A percentile compares a stretch with the other conserved stretches of the same genome.
phyloP scores from a whole-genome alignment of 2,329 filamentous ascomycete genomes.

The Diaporthe caulivora region DNA sequence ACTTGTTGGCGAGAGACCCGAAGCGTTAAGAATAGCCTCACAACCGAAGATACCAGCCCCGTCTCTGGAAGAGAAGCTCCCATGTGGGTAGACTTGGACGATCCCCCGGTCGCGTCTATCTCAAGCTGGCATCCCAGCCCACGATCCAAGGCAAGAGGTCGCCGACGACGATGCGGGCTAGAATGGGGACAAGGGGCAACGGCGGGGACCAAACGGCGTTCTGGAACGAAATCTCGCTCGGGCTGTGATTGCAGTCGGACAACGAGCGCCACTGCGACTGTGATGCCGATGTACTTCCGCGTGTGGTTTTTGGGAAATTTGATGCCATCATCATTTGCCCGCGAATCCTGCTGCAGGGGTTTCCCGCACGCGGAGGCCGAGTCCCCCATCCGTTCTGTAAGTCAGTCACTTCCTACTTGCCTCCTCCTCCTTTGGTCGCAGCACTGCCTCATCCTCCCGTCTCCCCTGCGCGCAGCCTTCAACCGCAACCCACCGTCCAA shows the following conservation, averaged over 20 bases:
- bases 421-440: too few species aligned
- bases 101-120: not conserved
- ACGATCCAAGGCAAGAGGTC: not conserved
- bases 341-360: conserved; percentile 16
- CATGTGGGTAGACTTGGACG: not conserved
- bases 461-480: conserved; percentile 16
- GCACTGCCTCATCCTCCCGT: conserved; percentile 34
- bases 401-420: too few species aligned
- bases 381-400: not conserved
- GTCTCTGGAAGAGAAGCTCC: not conserved
- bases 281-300: not conserved
- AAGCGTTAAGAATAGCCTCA: conserved; percentile 2
- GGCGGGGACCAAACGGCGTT: not conserved
- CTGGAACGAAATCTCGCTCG: not conserved
- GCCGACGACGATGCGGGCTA: not conserved
- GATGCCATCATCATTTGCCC: conserved; percentile 28
- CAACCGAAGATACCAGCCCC: not conserved
- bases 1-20: not conserved
- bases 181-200: not conserved
- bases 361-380: not conserved
- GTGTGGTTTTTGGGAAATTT: not conserved
- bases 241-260: conserved; percentile 5
- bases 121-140: conserved; percentile 14
- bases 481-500: not conserved
- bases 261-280: conserved; percentile 7